phyloP scores from a whole-genome alignment of 148 eudicot species.

The Chenopodium formosanum region DNA sequence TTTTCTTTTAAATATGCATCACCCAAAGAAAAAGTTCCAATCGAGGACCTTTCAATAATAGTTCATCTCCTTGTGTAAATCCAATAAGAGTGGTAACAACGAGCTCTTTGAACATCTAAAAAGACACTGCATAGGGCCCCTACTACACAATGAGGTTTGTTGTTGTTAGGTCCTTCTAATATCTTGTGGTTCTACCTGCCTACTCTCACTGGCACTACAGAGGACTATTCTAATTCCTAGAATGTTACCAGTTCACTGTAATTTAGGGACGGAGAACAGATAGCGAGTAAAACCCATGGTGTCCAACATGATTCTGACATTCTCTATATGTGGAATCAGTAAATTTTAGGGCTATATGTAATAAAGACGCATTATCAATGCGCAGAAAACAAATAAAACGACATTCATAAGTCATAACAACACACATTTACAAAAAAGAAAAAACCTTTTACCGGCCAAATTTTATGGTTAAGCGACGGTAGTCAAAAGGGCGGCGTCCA shows the following conservation, averaged over 20 bases:
- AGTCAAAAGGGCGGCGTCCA: conserved; percentile 80
- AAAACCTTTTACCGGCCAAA: conserved; percentile 63
- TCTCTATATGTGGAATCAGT: background rate
- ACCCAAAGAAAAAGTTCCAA: background rate
- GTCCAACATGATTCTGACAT: no score
- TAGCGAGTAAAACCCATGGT: background rate
- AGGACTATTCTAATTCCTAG: background rate
- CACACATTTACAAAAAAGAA: background rate
- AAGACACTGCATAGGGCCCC: background rate
- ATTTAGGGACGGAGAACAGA: background rate
- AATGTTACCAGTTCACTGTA: background rate
- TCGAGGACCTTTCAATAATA: background rate
- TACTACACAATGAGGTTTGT: background rate
- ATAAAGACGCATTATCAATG: background rate
- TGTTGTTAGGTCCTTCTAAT: no score
- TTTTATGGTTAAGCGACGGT: conserved; percentile 60
- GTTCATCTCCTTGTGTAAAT: background rate
- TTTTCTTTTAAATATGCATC: background rate
- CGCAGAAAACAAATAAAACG: background rate
- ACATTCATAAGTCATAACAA: background rate
- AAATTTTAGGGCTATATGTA: no score
- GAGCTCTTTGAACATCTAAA: background rate
- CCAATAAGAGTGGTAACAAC: background rate
- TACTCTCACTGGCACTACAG: no score
- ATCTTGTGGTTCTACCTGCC: no score